Evolutionary conservation across 2,329 filamentous ascomycete genomes (phyloP), one percentile per base, ranked within the genome.

Genomic region (Mycosphaerella arachidis): DNA sequence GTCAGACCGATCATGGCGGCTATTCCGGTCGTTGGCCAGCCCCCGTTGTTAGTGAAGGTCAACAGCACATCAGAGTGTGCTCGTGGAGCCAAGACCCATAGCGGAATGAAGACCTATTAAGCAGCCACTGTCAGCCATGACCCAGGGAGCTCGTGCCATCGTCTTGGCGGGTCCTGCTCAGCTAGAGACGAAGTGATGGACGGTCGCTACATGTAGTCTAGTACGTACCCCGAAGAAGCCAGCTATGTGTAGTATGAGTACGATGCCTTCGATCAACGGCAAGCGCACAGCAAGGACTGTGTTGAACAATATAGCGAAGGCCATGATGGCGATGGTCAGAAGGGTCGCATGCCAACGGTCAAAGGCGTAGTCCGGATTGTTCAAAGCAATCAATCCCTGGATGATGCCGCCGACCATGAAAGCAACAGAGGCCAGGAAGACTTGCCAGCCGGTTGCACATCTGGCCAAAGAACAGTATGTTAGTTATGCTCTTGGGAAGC

Each of bases 311-410:
- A 70, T 58, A 24, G 63, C 60, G 20, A 66, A 66, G 2, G 51
- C 20, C 45, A 65, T 57, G 12, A 71, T 58, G 5, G 60, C 70
- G 24, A 70, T 67, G 12, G 66, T 68, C 6, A 81, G 63, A 55
- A 81, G 68, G 2, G 78, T 80, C 3, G 73, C 77, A 57, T 80
- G 78, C 77, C 77, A 80, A 53, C 57, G 27, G 33, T 63, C 57
- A 48, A 58, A 60, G 24, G 10, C 58, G 43, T 63, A 63, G 48
- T 60, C 58, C 18, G 55, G 55, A 20, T 60, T 60, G 46, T 60
- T 58, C 29, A 63, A 40, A 12, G 58, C 55, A 48, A 67, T 55
- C 6, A 58, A 53, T 18, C 60, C 60, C 58, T 63, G 60, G 10
- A 60, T 60, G 12, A 63, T 56, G 16, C 55, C 57, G 4, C 74